Conservation (phyloP, 805 yeast genomes). For the Ogataea glucozyma region DNA sequence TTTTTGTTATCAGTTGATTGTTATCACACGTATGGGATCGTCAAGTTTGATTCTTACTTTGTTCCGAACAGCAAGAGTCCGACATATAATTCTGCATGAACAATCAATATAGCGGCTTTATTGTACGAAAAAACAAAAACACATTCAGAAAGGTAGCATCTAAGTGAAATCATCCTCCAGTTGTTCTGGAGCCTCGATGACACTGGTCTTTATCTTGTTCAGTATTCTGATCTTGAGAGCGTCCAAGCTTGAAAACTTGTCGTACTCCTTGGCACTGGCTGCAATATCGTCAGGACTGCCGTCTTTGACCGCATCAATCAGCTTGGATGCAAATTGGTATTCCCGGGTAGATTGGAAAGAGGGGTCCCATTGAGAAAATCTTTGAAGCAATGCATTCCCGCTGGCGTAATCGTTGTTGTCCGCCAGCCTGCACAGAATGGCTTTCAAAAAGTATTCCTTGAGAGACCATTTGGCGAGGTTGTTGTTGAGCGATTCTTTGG, state of each 20-base stretch:
- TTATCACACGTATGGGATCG: conserved; percentile 1
- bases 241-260: conserved; percentile 85
- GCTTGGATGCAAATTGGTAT: conserved; percentile 60
- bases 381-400: conserved; percentile 69
- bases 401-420: conserved; percentile 78
- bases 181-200: conserved; percentile 33
- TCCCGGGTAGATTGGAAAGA: conserved; percentile 77
- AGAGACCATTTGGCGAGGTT: conserved; percentile 84
- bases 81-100: background rate
- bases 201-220: conserved; percentile 68
- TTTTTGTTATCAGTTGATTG: conserved; percentile 3
- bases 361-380: conserved; percentile 70
- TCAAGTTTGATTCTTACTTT: background rate
- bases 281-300: conserved; percentile 80
- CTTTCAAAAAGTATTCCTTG: conserved; percentile 87
- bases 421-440: conserved; percentile 80
- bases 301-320: conserved; percentile 72
- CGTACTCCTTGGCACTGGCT: conserved; percentile 75
- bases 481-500: conserved; percentile 72
- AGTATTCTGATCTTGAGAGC: conserved; percentile 86
- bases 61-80: background rate
- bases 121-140: conserved; percentile 5
- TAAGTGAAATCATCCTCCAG: conserved; percentile 39
- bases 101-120: conserved; percentile 7
- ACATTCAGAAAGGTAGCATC: background rate